phyloP scores from a whole-genome alignment of 1,284 basidiomycete species.

The Ganoderma boninense region DNA sequence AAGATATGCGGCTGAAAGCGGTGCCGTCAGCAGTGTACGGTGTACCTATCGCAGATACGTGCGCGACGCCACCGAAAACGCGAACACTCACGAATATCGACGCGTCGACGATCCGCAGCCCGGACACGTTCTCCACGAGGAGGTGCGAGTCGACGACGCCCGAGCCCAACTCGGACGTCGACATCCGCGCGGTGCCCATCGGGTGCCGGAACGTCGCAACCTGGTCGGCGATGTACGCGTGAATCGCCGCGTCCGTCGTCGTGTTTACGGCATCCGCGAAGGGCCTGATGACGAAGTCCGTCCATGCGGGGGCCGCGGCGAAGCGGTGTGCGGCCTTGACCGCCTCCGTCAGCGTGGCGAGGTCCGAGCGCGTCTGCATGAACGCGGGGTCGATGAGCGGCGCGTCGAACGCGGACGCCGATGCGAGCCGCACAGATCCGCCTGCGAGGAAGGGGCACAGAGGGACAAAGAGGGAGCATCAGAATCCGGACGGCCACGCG shows the following conservation, averaged over 20 bases:
- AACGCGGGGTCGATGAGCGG: conserved; percentile 35
- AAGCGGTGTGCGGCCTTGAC: conserved; percentile 28
- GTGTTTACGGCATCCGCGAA: conserved; percentile 3
- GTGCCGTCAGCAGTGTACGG: background rate
- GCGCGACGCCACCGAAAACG: background rate
- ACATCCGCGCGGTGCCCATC: conserved; percentile 28
- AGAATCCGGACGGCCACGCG: background rate
- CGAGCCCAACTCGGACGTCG: background rate
- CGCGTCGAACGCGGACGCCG: conserved; percentile 28
- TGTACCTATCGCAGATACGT: too few species aligned
- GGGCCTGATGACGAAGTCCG: conserved; percentile 12
- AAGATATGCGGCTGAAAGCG: conserved; percentile 31
- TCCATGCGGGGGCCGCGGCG: conserved; percentile 27
- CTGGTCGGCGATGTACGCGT: conserved; percentile 14
- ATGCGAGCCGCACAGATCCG: conserved; percentile 35
- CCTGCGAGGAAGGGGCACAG: conserved; percentile 15
- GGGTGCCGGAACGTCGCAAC: conserved; percentile 18
- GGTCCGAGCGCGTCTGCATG: conserved; percentile 30
- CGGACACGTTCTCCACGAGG: background rate
- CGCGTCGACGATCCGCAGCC: background rate
- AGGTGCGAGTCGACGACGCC: conserved; percentile 39
- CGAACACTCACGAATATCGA: background rate
- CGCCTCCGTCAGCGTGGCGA: conserved; percentile 27
- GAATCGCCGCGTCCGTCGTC: conserved; percentile 21
- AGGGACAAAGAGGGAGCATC: too few species aligned